These are phyloP conservation scores for Penicillium atrosanguineum DNA, from an alignment of 495 filamentous ascomycete genomes.

Conservation along the genomic window DNA sequence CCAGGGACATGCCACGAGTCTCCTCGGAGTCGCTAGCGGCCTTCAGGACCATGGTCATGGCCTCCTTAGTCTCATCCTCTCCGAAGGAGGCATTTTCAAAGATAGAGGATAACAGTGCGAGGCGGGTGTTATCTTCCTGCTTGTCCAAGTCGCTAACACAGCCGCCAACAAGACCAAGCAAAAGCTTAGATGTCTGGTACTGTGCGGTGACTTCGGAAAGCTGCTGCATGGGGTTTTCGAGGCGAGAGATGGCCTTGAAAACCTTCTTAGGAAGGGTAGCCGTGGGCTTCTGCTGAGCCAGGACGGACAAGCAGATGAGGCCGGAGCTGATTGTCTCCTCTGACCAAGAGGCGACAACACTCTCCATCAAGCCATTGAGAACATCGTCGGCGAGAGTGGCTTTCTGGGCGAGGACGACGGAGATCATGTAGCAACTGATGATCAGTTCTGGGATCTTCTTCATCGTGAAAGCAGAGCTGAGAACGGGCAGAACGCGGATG, in stretches of 20 bases:
- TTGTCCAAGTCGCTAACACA: slow-evolving; percentile 62
- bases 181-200: slow-evolving; percentile 68
- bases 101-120: slow-evolving; percentile 57
- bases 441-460: slow-evolving; percentile 71
- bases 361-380: slow-evolving; percentile 79
- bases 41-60: slow-evolving; percentile 61
- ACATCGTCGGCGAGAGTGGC: slow-evolving; percentile 69
- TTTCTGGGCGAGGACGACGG: slow-evolving; percentile 80
- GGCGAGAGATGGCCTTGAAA: slow-evolving; percentile 63
- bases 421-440: slow-evolving; percentile 85
- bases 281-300: slow-evolving; percentile 71
- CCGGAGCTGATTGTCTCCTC: slow-evolving; percentile 66
- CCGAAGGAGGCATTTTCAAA: slow-evolving; percentile 60
- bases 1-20: slow-evolving; percentile 39
- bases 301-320: slow-evolving; percentile 74
- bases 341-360: slow-evolving; percentile 72
- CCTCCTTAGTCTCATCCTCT: slow-evolving; percentile 56
- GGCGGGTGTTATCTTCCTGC: slow-evolving; percentile 53
- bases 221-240: slow-evolving; percentile 55
- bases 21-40: slow-evolving; percentile 32
- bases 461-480: slow-evolving; percentile 73
- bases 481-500: slow-evolving; percentile 66
- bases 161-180: slow-evolving; percentile 68
- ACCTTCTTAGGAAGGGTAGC: slow-evolving; percentile 59
- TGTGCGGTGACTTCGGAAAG: slow-evolving; percentile 61